These are phyloP conservation scores for Diaporthe citri DNA, from an alignment of 2,329 filamentous ascomycete genomes.

Conservation along the genomic window DNA sequence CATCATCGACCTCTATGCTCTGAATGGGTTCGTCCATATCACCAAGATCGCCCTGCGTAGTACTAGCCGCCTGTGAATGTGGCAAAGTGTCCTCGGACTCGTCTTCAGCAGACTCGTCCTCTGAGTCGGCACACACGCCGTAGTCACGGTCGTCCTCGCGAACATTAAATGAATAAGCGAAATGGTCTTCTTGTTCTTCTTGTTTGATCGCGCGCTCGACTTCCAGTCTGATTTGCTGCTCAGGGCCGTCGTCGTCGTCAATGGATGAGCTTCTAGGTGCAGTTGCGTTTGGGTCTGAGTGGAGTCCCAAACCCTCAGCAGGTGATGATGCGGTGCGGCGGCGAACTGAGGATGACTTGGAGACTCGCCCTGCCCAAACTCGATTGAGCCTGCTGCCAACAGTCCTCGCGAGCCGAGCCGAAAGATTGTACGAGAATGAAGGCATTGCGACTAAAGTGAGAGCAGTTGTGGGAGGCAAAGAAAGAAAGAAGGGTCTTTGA, in stretches of 20 bases:
- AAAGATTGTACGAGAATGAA: conserved; percentile 34
- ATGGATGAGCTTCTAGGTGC: neutral
- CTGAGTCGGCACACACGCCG: neutral
- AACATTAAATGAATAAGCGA: neutral
- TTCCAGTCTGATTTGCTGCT: neutral
- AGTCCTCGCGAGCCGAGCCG: conserved; percentile 15
- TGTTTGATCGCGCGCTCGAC: conserved; percentile 29
- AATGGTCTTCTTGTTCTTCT: conserved; percentile 20
- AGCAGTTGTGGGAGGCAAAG: neutral
- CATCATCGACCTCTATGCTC: conserved; percentile 54
- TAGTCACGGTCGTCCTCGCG: neutral
- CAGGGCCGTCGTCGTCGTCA: neutral
- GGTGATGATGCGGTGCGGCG: neutral
- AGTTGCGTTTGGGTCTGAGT: neutral
- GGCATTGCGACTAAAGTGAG: conserved; percentile 7
- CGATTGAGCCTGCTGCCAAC: conserved; percentile 7
- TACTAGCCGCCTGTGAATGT: neutral
- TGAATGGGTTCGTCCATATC: conserved; percentile 59
- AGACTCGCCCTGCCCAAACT: conserved; percentile 31
- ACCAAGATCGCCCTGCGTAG: neutral
- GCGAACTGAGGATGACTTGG: conserved; percentile 13
- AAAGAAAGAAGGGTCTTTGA: conserved; percentile 25
- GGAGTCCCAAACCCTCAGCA: neutral
- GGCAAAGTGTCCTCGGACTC: neutral
- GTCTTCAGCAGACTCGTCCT: neutral